These are phyloP conservation scores for Huiozyma naganishii DNA, from an alignment of 805 yeast species.

Conservation along the genomic window DNA sequence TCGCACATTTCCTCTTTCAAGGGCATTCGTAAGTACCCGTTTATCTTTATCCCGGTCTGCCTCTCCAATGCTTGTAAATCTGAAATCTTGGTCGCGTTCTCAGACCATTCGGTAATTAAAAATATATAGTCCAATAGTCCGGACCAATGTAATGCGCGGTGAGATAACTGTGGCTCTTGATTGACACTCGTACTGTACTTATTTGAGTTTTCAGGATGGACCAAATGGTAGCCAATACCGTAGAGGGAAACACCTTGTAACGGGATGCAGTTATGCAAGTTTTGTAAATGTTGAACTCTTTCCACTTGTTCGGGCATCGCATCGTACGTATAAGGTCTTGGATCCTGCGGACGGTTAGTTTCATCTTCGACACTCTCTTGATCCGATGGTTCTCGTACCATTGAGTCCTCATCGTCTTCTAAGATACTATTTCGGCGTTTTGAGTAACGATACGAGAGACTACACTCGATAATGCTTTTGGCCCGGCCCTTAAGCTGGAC, in stretches of 20 bases:
- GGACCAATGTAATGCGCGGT: slow-evolving; percentile 86
- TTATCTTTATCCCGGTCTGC: slow-evolving; percentile 35
- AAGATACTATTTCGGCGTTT: slow-evolving; percentile 39
- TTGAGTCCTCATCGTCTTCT: slow-evolving; percentile 36
- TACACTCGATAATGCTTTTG: slow-evolving; percentile 44
- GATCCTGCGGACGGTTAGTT: slow-evolving; percentile 40
- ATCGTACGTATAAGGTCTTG: slow-evolving; percentile 41
- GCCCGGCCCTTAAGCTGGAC: slow-evolving; percentile 39
- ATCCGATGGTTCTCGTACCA: not conserved
- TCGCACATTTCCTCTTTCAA: slow-evolving; percentile 60
- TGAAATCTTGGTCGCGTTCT: slow-evolving; percentile 14
- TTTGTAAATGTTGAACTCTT: slow-evolving; percentile 36
- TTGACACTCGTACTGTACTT: slow-evolving; percentile 37
- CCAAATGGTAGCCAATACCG: slow-evolving; percentile 50
- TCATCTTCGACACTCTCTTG: slow-evolving; percentile 38
- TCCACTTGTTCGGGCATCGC: slow-evolving; percentile 38
- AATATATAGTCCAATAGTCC: slow-evolving; percentile 82
- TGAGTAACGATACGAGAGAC: slow-evolving; percentile 48
- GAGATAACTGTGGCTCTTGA: slow-evolving; percentile 75
- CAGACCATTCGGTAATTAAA: slow-evolving; percentile 42
- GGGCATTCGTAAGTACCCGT: slow-evolving; percentile 57
- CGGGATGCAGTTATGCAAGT: slow-evolving; percentile 43
- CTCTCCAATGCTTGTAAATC: slow-evolving; percentile 32
- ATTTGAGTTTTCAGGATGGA: slow-evolving; percentile 58
- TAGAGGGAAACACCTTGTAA: slow-evolving; percentile 60